Conservation (phyloP, 164 flowering plant species). For the Dillenia suffruticosa region DNA sequence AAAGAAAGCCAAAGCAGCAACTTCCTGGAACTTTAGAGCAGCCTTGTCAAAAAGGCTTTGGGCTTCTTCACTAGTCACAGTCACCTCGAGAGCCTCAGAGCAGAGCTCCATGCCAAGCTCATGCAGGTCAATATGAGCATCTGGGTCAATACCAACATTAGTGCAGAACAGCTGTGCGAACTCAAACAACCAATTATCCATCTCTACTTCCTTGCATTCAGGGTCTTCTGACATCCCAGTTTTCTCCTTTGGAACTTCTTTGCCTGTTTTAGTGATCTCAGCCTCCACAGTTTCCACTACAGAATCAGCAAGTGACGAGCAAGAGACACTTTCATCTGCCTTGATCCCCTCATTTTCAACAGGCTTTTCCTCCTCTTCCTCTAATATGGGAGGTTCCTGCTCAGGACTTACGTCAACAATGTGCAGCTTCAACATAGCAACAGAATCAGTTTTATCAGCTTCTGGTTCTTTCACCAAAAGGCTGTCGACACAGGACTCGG, state of each 20-base stretch:
- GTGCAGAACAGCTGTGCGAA: slow-evolving; percentile 91
- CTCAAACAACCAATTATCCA: slow-evolving; percentile 97
- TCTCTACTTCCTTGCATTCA: slow-evolving; percentile 81
- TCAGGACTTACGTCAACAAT: slow-evolving; percentile 91
- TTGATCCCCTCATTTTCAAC: slow-evolving; percentile 46
- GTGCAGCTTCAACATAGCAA: slow-evolving; percentile 74
- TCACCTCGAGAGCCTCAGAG: slow-evolving; percentile 96
- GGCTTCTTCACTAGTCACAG: slow-evolving; percentile 94
- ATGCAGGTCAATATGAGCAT: slow-evolving; percentile 90
- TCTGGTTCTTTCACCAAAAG: slow-evolving; percentile 38
- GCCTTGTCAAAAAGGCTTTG: slow-evolving; percentile 90
- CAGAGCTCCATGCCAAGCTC: slow-evolving; percentile 98
- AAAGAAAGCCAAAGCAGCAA: slow-evolving; percentile 89
- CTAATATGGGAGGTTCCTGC: slow-evolving; percentile 80
- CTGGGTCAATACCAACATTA: slow-evolving; percentile 94
- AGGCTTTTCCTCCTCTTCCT: slow-evolving; percentile 75
- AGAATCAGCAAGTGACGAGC: slow-evolving; percentile 52
- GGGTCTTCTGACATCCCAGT: slow-evolving; percentile 35
- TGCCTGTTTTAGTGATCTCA: slow-evolving; percentile 39
- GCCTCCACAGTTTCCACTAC: slow-evolving; percentile 39
- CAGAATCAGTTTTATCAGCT: slow-evolving; percentile 29
- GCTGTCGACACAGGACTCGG: slow-evolving; percentile 63
- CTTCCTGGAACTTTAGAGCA: slow-evolving; percentile 93
- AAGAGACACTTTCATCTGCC: slow-evolving; percentile 58
- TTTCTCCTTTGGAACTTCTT: slow-evolving; percentile 49